Base-by-base conservation (phyloP, 257 asterid species). In the Nyctanthes arbortristis region DNA sequence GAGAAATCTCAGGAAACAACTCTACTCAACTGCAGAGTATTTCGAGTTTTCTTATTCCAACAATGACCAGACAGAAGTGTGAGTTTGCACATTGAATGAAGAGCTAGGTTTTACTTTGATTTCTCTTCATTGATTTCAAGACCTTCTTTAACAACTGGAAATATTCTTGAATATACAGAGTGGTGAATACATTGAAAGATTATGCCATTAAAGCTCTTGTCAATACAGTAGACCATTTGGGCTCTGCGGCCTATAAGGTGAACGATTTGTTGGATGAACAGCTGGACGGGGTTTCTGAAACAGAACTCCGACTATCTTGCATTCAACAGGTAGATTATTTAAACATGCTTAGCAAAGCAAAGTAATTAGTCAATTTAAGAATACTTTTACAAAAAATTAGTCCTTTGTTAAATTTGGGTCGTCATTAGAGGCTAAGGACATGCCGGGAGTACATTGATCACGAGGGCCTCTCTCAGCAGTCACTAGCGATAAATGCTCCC, bases 11-110 rank as follows among this genome's bases (percentile, higher is more conserved):
- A 86, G 90, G 79, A 54, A 67, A 35, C 96, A 92, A 71, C 59
- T 92, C 32, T 88, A 92, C 67, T 81, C 95, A 56, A 96, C 97
- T 37, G 97, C 97, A 67, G 97, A 89, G 75, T 77, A 85, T 78
- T 89, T 89, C 31, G 97, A 92, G 70, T 75, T 82, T 18, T 78
- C 93, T 32, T 92, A 85, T 70, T 75, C 71, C 31, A 87, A 84
- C 70, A 83, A 83, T 76, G 92, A 89, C 28, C 87, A 79, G 68
- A 86, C 84, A 72, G 79, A 82, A 63, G 29, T 83, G 96, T 91
- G 79, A 56, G 88, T 65, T n/a, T 30, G 63, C 22, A 55, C 33
- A 22, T 43, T 73, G 35, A 18, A 12, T 73, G 35, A 18, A 12
- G 34, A 65, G 47, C 18, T 32, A 0, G 25, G 0, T 18, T 33